These are phyloP conservation scores for Plasmodium adleri DNA, from an alignment of 169 alveolate genomes.

Conservation along the genomic window DNA sequence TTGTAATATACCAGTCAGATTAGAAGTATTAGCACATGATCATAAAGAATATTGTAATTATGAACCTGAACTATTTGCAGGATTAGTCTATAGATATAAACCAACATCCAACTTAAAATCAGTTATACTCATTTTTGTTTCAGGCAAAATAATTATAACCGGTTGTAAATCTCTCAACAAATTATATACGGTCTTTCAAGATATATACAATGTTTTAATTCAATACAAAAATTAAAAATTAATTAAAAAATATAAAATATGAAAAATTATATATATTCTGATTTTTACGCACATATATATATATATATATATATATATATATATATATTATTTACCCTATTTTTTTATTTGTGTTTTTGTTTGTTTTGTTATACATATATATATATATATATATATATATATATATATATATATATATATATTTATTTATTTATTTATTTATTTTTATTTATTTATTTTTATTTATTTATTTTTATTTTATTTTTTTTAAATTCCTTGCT, in stretches of 20 bases:
- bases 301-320: too few relatives aligned
- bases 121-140: conserved; percentile 96
- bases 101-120: conserved; percentile 90
- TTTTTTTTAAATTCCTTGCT: neutral
- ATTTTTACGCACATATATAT: too few relatives aligned
- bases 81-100: conserved; percentile 82
- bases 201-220: conserved; percentile 92
- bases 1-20: conserved; percentile 96
- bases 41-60: conserved; percentile 94
- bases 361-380: too few relatives aligned
- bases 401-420: too few relatives aligned
- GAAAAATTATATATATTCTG: too few relatives aligned
- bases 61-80: conserved; percentile 99
- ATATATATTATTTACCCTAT: too few relatives aligned
- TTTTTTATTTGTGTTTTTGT: too few relatives aligned
- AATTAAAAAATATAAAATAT: too few relatives aligned
- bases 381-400: too few relatives aligned
- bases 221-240: conserved; percentile 87
- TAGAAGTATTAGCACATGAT: conserved; percentile 95
- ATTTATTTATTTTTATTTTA: too few relatives aligned
- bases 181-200: conserved; percentile 91
- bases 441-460: too few relatives aligned
- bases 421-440: too few relatives aligned
- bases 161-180: conserved; percentile 97
- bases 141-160: conserved; percentile 99